Conservation (phyloP, 1,284 basidiomycete species). For the Pseudozyma sp. region DNA sequence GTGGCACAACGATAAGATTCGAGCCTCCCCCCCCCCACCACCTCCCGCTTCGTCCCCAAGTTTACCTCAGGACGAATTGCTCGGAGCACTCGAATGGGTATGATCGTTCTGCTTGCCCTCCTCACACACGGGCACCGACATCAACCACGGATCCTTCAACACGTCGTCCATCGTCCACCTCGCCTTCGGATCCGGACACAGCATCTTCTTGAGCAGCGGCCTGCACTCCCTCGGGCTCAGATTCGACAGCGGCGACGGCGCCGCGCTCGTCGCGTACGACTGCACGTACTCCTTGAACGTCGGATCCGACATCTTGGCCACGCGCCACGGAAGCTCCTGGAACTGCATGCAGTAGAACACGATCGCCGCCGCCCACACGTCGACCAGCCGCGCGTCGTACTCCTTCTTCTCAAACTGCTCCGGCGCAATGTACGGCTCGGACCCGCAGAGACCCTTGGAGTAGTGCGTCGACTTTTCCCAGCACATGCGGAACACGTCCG, state of each 20-base stretch:
- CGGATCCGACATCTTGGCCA: slow-evolving; percentile 84
- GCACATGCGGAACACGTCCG: slow-evolving; percentile 96
- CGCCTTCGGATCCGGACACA: slow-evolving; percentile 90
- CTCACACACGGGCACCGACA: slow-evolving; percentile 36
- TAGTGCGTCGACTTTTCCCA: slow-evolving; percentile 98
- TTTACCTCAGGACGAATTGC: neutral
- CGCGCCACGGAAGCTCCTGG: slow-evolving; percentile 80
- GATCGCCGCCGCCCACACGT: slow-evolving; percentile 96
- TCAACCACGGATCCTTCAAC: slow-evolving; percentile 83
- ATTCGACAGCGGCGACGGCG: slow-evolving; percentile 78
- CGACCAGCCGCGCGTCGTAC: slow-evolving; percentile 95
- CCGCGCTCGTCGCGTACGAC: slow-evolving; percentile 72
- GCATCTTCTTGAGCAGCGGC: slow-evolving; percentile 88
- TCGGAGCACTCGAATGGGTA: slow-evolving; percentile 35
- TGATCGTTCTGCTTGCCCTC: slow-evolving; percentile 47
- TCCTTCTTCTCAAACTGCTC: slow-evolving; percentile 97
- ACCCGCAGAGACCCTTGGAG: slow-evolving; percentile 95
- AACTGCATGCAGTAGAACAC: slow-evolving; percentile 92
- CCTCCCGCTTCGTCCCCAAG: no score
- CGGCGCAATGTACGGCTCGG: slow-evolving; percentile 97
- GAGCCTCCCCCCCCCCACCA: no score
- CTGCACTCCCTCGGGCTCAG: slow-evolving; percentile 87
- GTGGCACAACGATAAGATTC: no score
- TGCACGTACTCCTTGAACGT: slow-evolving; percentile 85
- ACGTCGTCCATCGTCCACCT: slow-evolving; percentile 85